A percentile compares a stretch with the other conserved stretches of the same genome.
phyloP scores from a whole-genome alignment of 192 early-diverging fungal species.

The Entomortierella parvispora region DNA sequence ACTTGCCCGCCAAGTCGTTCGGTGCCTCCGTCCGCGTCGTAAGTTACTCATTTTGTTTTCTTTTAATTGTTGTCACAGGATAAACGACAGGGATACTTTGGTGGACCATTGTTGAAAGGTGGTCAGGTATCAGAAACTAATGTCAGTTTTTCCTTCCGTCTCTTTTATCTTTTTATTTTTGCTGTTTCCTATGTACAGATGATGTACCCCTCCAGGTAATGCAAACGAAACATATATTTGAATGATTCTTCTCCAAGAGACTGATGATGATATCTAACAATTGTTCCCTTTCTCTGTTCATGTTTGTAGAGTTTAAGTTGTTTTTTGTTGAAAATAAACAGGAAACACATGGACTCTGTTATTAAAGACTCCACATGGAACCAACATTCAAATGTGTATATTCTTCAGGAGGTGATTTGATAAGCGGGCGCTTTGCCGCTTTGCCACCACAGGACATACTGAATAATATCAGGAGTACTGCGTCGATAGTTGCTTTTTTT shows the following conservation, averaged over 20 bases:
- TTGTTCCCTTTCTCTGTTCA: neutral
- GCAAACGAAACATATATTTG: neutral
- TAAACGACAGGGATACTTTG: no score
- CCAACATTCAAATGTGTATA: no score
- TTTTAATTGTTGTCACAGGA: constrained; percentile 6
- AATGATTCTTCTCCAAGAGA: neutral
- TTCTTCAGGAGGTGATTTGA: no score
- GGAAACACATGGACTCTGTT: no score
- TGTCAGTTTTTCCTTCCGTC: constrained; percentile 9
- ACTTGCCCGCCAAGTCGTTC: constrained; percentile 95
- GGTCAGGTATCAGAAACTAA: neutral
- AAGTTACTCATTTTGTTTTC: constrained; percentile 55
- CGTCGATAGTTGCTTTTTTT: no score
- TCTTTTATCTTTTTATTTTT: constrained; percentile 13
- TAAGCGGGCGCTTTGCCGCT: no score
- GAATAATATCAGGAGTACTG: no score
- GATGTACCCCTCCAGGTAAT: constrained; percentile 91
- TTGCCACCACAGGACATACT: no score
- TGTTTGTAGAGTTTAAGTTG: constrained; percentile 45
- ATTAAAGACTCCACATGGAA: no score
- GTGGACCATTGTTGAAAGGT: neutral
- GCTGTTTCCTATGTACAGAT: constrained; percentile 65
- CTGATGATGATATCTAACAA: constrained; percentile 6
- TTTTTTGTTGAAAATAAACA: constrained; percentile 9
- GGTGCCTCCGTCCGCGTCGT: constrained; percentile 93